These are phyloP conservation scores for Hibiscus trionum DNA, from an alignment of 345 rosid genomes.

Conservation along the genomic window DNA sequence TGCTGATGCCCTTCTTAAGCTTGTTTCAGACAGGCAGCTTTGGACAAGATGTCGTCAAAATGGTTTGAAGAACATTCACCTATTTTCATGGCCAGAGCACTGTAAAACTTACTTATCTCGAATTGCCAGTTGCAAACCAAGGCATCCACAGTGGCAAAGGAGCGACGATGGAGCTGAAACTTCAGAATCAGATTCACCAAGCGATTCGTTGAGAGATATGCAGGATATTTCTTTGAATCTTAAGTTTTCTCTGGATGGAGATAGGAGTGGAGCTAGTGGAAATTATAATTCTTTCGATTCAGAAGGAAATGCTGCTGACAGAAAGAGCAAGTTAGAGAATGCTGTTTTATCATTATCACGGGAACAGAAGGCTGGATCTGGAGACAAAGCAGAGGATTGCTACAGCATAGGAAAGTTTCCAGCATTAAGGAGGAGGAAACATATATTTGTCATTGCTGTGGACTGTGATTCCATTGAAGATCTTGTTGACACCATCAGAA, in stretches of 20 bases:
- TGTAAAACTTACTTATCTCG: constrained; percentile 86
- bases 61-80: constrained; percentile 92
- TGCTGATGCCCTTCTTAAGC: constrained; percentile 89
- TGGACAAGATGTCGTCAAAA: constrained; percentile 96
- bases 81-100: constrained; percentile 98
- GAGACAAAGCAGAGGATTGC: constrained; percentile 49
- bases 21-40: constrained; percentile 76
- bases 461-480: constrained; percentile 48
- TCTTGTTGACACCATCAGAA: constrained; percentile 49
- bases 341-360: constrained; percentile 69
- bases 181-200: constrained; percentile 81
- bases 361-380: constrained; percentile 49
- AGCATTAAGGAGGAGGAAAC: constrained; percentile 72
- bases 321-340: constrained; percentile 60
- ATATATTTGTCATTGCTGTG: constrained; percentile 68
- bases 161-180: constrained; percentile 54
- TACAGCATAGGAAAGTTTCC: constrained; percentile 57
- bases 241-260: constrained; percentile 85
- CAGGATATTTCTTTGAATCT: constrained; percentile 90
- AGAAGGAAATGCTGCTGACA: constrained; percentile 51
- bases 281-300: constrained; percentile 45
- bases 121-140: constrained; percentile 84
- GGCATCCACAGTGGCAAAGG: constrained; percentile 95
- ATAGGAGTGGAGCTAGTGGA: constrained; percentile 43
- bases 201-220: constrained; percentile 89